A percentile compares a stretch with the other conserved stretches of the same genome.
phyloP scores from a whole-genome alignment of 495 filamentous ascomycete species.

The Hyaloscypha hepaticicola region DNA sequence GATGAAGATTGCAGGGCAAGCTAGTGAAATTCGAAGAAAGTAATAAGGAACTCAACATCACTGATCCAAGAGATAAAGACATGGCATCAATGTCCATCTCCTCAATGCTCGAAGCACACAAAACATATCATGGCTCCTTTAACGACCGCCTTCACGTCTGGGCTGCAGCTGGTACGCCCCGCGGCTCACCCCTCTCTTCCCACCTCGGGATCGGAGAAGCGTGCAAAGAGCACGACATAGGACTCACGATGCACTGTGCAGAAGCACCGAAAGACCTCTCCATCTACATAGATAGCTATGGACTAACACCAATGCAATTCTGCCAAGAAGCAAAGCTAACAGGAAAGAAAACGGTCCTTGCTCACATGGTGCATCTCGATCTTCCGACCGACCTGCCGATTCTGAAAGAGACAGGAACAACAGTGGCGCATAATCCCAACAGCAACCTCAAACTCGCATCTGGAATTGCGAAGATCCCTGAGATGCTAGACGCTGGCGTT shows the following conservation, averaged over 20 bases:
- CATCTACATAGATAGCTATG: conserved; percentile 26
- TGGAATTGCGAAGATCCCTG: conserved; percentile 23
- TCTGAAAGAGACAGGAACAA: conserved; percentile 19
- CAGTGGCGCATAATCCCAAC: conserved; percentile 28
- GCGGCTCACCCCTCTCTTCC: conserved; percentile 25
- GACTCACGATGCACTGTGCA: conserved; percentile 30
- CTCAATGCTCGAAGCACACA: conserved; percentile 23
- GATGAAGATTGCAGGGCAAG: conserved; percentile 15
- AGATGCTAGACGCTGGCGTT: conserved; percentile 22
- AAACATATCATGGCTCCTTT: conserved; percentile 18
- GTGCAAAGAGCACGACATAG: conserved; percentile 24
- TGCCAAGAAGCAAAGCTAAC: conserved; percentile 24
- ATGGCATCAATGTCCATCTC: conserved; percentile 20
- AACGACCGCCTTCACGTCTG: conserved; percentile 26
- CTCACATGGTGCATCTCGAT: conserved; percentile 30
- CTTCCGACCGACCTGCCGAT: conserved; percentile 21
- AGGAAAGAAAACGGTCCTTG: conserved; percentile 24
- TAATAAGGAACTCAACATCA: conserved; percentile 25
- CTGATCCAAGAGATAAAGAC: conserved; percentile 28
- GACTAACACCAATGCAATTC: conserved; percentile 27
- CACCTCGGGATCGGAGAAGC: conserved; percentile 24
- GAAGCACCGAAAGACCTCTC: conserved; percentile 28
- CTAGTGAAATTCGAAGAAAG: conserved; percentile 30
- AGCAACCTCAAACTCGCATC: conserved; percentile 29
- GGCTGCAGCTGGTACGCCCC: conserved; percentile 27